Base-by-base conservation (phyloP, 2,329 filamentous ascomycete species). In the Ophiosphaerella narmari region DNA sequence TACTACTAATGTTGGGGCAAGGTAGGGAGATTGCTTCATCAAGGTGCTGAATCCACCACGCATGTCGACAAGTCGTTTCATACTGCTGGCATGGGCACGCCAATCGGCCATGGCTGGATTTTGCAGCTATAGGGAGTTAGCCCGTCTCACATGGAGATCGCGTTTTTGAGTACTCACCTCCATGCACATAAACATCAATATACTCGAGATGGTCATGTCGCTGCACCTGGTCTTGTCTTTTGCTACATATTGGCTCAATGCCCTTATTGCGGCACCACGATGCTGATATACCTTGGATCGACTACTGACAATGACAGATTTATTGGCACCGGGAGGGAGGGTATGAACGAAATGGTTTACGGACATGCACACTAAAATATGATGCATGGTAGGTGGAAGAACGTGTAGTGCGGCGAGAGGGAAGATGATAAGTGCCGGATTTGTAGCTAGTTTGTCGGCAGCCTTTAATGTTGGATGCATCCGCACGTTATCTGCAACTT, bases 131-230 rank as follows among this genome's bases (percentile, higher is more conserved):
- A n/a, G 13, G 12, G 4, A 8, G 24, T 55, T 33, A 48, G 18
- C 18, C 18, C 18, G 18, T 21, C 18, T 21, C 18, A 21, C 18
- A 21, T 21, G 18, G 18, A 1, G 18, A 21, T 21, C 3, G 18
- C 18, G 4, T 21, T 21, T 21, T 21, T 5, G 31, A 7, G 8
- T 9, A 49, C 62, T 48, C 49, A 67, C 66, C 50, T 71, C 68
- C 39, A 60, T 51, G 14, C 60, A 59, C 52, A 70, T 51, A 39
- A 71, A 65, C 51, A 68, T 62, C 2, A 68, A 33, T 3, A 71
- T 60, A 33, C 62, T 66, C 7, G 59, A 54, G 1, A 71, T 67
- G 0, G 65, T 67, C 23, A 57, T 32, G 33, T 70, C 62, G 21
- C 50, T 62, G 26, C 50, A 60, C 39, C 57, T 50, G 3, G 60